A percentile compares a stretch with the other conserved stretches of the same genome.
Conservation (phyloP, 768 basidiomycete genomes). For the Lactarius psammicola region DNA sequence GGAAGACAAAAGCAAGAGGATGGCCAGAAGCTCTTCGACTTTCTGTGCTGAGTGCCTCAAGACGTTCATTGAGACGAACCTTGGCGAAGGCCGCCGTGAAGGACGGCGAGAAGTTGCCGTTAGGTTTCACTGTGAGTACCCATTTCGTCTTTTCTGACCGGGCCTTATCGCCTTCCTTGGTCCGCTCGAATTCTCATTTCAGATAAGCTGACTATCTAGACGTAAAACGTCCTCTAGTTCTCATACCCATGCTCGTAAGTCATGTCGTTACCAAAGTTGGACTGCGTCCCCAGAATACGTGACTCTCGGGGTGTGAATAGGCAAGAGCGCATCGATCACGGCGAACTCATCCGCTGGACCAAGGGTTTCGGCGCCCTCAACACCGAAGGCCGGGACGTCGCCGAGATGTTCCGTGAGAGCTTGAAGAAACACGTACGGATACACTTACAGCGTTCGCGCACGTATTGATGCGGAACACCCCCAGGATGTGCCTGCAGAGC, state of each 20-base stretch:
- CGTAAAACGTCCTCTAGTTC: conserved; percentile 52
- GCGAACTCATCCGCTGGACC: conserved; percentile 96
- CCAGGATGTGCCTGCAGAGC: conserved; percentile 77
- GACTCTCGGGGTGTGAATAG: conserved; percentile 39
- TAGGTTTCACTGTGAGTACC: conserved; percentile 89
- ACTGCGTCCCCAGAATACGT: conserved; percentile 1
- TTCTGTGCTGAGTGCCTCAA: conserved; percentile 95
- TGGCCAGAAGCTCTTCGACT: conserved; percentile 93
- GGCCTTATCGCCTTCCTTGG: conserved; percentile 21
- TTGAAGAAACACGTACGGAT: conserved; percentile 69
- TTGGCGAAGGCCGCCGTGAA: conserved; percentile 51
- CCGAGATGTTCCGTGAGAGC: conserved; percentile 85
- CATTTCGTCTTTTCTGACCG: conserved; percentile 11
- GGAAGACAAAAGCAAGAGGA: conserved; percentile 97
- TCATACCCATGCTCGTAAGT: conserved; percentile 92
- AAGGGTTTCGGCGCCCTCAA: conserved; percentile 94
- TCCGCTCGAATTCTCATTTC: conserved; percentile 12
- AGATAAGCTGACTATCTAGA: conserved; percentile 25
- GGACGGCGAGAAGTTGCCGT: conserved; percentile 61
- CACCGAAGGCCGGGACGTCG: conserved; percentile 91
- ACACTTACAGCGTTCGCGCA: conserved; percentile 1
- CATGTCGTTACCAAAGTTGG: conserved; percentile 14
- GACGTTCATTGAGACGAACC: conserved; percentile 78
- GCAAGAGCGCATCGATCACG: conserved; percentile 94
- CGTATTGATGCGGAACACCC: conserved; percentile 5